Evolutionary conservation across 2,329 filamentous ascomycete species (phyloP), one percentile per base, ranked within the genome.

Genomic region (Shiraia bambusicola): DNA sequence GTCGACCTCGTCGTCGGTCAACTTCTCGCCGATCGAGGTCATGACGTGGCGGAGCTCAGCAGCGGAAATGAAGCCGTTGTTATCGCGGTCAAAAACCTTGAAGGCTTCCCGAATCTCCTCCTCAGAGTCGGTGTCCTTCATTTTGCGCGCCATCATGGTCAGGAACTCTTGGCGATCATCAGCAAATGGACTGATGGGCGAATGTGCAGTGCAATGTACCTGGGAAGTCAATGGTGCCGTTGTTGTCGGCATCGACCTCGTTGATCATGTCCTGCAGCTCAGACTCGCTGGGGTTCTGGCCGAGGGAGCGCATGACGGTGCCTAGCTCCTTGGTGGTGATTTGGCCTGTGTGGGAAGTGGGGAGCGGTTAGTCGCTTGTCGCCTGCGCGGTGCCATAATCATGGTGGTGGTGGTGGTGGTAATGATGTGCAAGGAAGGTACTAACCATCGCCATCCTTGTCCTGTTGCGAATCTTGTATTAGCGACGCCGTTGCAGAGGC

Each of bases 201-300:
- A 9, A 15, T 16, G 8, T 24, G 3, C 17, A 13, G 14, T 19
- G 10, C 17, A 17, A 12, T 43, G 47, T 66, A 80, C 78, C 78
- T 42, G 81, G 76, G 65, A 84, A 83, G 63, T 82, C 80, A 59
- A 84, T 82, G 54, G 79, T 80, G 65, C 81, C 81, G 56, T 80
- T 82, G 65, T 81, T 80, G 70, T 84, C 80, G 52, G 76, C 72
- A 54, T 84, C 81, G 49, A 82, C 80, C 67, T 84, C 81, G 69
- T 81, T 82, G 71, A 84, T 81, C 72, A 84, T 82, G 65, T 84
- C 80, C 63, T 81, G 76, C 39, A 84, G 73, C 68, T 84, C 81
- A 41, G 76, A 75, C 51, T 81, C 77, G 67, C 76, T 79, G 46
- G 81, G 78, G 66, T 82, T 81, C 59, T 82, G 77, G 58, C 80